A percentile compares a stretch with the other conserved stretches of the same genome.
Evolutionary conservation across 371 early-diverging fungal species (phyloP).

Genomic region (Rhizopus stolonifer): DNA sequence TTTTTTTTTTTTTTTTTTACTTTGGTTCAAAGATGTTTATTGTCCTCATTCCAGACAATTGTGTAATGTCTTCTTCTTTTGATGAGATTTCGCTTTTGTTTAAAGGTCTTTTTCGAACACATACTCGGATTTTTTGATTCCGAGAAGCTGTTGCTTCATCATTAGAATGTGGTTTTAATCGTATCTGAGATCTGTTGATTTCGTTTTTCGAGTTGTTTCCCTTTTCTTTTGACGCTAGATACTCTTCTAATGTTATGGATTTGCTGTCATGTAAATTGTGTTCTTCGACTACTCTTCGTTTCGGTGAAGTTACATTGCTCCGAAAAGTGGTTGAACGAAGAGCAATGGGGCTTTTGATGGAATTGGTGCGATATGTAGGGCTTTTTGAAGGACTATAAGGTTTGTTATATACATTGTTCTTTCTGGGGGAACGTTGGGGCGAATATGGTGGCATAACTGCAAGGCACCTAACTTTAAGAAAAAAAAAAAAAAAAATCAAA

Average conservation of each 20-base stretch:
- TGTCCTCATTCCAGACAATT: constrained; percentile 58
- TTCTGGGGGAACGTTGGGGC: not conserved
- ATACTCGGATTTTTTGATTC: constrained; percentile 84
- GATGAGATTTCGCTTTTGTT: constrained; percentile 75
- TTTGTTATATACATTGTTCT: not conserved
- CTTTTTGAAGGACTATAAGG: not conserved
- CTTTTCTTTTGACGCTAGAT: not conserved
- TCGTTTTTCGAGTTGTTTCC: not conserved
- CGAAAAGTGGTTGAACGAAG: not conserved
- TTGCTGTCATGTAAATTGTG: too few relatives aligned
- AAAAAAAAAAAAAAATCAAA: not conserved
- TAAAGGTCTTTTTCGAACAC: constrained; percentile 91
- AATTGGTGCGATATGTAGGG: not conserved
- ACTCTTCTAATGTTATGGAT: not conserved
- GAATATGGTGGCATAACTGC: not conserved
- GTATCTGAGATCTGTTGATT: not conserved
- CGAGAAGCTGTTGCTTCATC: too few relatives aligned
- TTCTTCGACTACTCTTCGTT: not conserved
- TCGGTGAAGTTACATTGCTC: not conserved
- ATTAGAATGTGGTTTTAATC: not conserved
- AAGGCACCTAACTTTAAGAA: not conserved
- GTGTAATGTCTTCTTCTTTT: constrained; percentile 81
- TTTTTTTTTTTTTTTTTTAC: too few relatives aligned
- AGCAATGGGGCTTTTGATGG: not conserved
- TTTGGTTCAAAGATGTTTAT: constrained; percentile 86